phyloP scores from a whole-genome alignment of 352 stramenopile species.

The Phytophthora rubi region DNA sequence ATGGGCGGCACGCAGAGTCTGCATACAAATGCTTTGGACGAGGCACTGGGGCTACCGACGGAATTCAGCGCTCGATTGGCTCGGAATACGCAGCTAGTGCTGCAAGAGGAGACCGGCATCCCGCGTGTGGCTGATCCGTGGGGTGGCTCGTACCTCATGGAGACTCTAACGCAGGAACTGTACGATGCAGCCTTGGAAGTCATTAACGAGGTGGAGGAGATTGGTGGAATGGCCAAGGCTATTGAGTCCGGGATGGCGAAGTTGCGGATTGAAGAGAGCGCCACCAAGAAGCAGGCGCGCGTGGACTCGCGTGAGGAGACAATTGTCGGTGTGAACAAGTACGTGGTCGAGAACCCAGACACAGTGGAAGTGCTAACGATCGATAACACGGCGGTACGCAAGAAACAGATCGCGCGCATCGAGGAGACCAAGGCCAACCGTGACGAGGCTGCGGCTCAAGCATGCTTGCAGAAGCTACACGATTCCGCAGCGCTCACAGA shows the following conservation, averaged over 20 bases:
- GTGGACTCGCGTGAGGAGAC: constrained; percentile 96
- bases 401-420: constrained; percentile 90
- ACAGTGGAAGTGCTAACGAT: constrained; percentile 93
- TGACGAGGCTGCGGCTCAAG: constrained; percentile 80
- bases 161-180: constrained; percentile 94
- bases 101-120: constrained; percentile 97
- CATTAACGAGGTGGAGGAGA: constrained; percentile 89
- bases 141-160: constrained; percentile 98
- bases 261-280: constrained; percentile 96
- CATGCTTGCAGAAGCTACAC: constrained; percentile 46
- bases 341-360: constrained; percentile 88
- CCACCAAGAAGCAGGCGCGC: constrained; percentile 94
- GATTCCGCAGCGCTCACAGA: constrained; percentile 65
- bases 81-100: constrained; percentile 97
- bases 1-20: constrained; percentile 96
- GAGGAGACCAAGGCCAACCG: constrained; percentile 88
- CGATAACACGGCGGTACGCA: constrained; percentile 92
- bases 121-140: constrained; percentile 95
- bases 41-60: constrained; percentile 96
- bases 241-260: constrained; percentile 97
- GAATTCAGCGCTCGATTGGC: constrained; percentile 96
- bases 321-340: constrained; percentile 98
- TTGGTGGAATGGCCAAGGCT: constrained; percentile 97
- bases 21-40: constrained; percentile 98
- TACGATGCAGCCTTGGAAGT: constrained; percentile 74